phyloP scores from a whole-genome alignment of 148 eudicot species.

The Rhododendron ferrugineum region DNA sequence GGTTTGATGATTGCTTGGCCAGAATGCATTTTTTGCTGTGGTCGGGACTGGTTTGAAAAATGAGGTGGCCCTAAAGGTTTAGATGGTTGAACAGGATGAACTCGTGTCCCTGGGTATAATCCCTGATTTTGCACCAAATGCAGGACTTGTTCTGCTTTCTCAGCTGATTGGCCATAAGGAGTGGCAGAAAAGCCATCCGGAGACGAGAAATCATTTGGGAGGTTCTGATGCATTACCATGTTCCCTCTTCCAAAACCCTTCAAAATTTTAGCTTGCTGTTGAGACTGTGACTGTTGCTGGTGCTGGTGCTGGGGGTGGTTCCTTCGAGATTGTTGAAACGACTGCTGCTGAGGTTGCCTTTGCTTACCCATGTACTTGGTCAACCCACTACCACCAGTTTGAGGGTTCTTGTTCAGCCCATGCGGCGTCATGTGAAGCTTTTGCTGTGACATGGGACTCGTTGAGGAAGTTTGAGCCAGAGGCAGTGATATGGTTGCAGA shows the following conservation, averaged over 20 bases:
- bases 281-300: conserved; percentile 51
- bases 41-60: conserved; percentile 31
- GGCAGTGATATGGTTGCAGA: conserved; percentile 50
- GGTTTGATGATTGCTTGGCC: conserved; percentile 37
- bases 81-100: conserved; percentile 33
- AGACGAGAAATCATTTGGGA: conserved; percentile 42
- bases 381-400: conserved; percentile 36
- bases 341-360: conserved; percentile 39
- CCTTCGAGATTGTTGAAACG: conserved; percentile 52
- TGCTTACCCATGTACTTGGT: conserved; percentile 60
- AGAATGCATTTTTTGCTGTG: conserved; percentile 44
- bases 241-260: conserved; percentile 70
- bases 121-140: conserved; percentile 44
- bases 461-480: conserved; percentile 40
- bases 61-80: conserved; percentile 35
- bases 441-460: conserved; percentile 43
- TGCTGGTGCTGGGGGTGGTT: conserved; percentile 62
- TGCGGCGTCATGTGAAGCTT: conserved; percentile 50
- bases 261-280: conserved; percentile 50
- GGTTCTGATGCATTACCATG: conserved; percentile 45
- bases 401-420: conserved; percentile 46
- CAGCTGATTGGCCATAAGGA: conserved; percentile 45
- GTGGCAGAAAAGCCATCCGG: conserved; percentile 44
- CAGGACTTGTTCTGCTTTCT: conserved; percentile 49
- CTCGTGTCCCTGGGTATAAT: conserved; percentile 30